Base-by-base conservation (phyloP, 495 filamentous ascomycete genomes). In the Trichoderma orchidacearum region DNA sequence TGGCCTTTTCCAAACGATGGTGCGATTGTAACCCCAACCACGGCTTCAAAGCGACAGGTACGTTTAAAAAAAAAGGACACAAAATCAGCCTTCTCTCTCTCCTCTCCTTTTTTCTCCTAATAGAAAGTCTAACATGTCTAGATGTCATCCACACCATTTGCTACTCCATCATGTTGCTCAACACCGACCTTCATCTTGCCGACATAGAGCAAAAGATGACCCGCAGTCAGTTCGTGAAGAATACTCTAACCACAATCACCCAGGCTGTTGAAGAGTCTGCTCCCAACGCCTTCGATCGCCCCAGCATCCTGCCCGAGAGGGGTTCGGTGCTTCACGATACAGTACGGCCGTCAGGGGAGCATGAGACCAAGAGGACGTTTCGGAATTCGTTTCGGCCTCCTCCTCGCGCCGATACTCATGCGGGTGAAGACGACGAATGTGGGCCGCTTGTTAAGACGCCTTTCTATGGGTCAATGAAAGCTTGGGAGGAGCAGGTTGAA, bases 151-250 rank as follows among this genome's bases (percentile, higher is more conserved):
- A 97, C 64, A 97, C 94, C 8, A 92, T 99, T 58, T 92, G 88
- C 65, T 99, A 96, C 68, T 97, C 93, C 3, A 77, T 99, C 54
- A 82, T 99, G 54, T 76, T 99, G 29, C 77, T 99, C 54, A 99
- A 99, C 64, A 97, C 93, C 56, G 93, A 99, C 72, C 75, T 99
- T 38, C 91, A 99, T 63, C 70, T 96, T 59, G 90, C 91, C 55
- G 91, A 96, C 62, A 93, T 96, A 52, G 87, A 95, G 53, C 82
- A 87, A 65, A 95, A 94, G 73, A 99, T 99, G 93, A 96, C 90
- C 21, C 81, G 85, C 59, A 83, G 73, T 60, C 90, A 96, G 64
- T 99, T 96, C 66, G 80, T 97, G 65, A 94, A 93, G 70, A 99
- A 99, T 62, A 97, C 93, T 11, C 84, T 96, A 78, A 85, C 89